Evolutionary conservation across 768 basidiomycete genomes (phyloP).

Genomic region (Lyophyllum atratum): DNA sequence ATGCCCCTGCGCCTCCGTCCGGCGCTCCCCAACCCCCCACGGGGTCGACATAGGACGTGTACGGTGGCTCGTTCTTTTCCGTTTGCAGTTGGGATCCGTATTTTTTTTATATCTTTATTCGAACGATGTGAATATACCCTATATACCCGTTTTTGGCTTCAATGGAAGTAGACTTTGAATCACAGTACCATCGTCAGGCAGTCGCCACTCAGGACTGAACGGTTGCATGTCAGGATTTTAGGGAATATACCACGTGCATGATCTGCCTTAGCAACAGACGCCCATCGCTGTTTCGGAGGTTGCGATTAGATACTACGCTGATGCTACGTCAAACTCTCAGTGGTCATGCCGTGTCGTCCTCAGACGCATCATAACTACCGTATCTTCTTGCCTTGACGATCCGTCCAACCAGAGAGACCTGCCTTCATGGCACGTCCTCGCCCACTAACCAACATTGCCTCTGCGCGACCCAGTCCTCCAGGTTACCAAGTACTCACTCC

Average conservation of each 20-base stretch:
- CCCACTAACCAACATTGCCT: conserved; percentile 37
- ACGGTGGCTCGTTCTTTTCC: not conserved
- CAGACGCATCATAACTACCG: not conserved
- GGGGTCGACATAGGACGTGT: not conserved
- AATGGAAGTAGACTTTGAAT: not conserved
- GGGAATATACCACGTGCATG: not conserved
- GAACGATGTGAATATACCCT: not conserved
- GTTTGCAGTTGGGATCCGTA: too few relatives aligned
- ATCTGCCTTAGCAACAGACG: not conserved
- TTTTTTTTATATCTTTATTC: not conserved
- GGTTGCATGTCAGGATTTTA: too few relatives aligned
- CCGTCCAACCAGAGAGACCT: not conserved
- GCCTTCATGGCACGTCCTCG: conserved; percentile 39
- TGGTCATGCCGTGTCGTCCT: not conserved
- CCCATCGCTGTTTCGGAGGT: too few relatives aligned
- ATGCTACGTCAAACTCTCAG: not conserved
- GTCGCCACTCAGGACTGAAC: too few relatives aligned
- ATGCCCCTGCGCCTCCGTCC: conserved; percentile 1
- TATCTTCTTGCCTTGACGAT: too few relatives aligned
- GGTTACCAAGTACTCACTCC: conserved; percentile 50
- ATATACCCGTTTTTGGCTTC: conserved; percentile 1
- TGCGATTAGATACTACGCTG: not conserved
- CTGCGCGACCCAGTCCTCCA: conserved; percentile 30
- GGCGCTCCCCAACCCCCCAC: conserved; percentile 2
- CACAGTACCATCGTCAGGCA: too few relatives aligned